Percentiles rank a stretch among this genome's conserved stretches.
These are phyloP conservation scores for Dictyostelium firmibasis DNA, from an alignment of 78 protist species.

Conservation along the genomic window DNA sequence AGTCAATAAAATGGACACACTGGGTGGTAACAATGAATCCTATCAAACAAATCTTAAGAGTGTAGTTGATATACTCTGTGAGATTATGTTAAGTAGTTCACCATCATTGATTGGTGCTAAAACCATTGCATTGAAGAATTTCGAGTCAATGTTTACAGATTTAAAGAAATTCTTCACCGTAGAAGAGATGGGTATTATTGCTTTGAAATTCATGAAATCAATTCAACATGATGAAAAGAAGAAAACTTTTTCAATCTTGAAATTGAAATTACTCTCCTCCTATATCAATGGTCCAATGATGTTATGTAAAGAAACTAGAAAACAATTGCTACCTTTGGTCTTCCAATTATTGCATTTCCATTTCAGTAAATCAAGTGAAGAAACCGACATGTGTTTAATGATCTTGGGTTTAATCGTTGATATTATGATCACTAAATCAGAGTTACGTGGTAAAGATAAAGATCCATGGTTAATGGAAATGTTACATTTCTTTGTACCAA, in stretches of 20 bases:
- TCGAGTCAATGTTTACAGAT: conserved; percentile 68
- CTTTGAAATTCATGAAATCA: conserved; percentile 59
- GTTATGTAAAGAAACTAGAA: conserved; percentile 57
- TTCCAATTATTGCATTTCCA: conserved; percentile 71
- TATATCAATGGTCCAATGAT: conserved; percentile 62
- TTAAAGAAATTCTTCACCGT: conserved; percentile 51
- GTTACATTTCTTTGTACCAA: conserved; percentile 60
- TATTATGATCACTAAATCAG: conserved; percentile 64
- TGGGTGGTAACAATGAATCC: neutral
- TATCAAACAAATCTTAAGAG: conserved; percentile 55
- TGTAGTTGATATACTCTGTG: conserved; percentile 72
- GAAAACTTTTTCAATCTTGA: conserved; percentile 57
- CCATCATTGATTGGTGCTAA: conserved; percentile 74
- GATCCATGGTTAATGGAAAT: conserved; percentile 64
- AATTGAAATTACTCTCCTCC: conserved; percentile 48
- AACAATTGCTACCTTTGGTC: conserved; percentile 46
- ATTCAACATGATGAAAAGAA: conserved; percentile 60
- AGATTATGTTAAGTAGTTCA: conserved; percentile 53
- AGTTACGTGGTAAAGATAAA: conserved; percentile 60
- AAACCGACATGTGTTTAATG: conserved; percentile 69
- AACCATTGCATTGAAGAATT: conserved; percentile 65
- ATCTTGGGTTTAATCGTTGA: conserved; percentile 50
- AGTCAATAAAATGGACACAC: conserved; percentile 7
- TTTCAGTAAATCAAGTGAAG: conserved; percentile 71
- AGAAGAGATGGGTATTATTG: conserved; percentile 69